Conservation (phyloP, 1,284 basidiomycete species). For the Puccinia triticina region DNA sequence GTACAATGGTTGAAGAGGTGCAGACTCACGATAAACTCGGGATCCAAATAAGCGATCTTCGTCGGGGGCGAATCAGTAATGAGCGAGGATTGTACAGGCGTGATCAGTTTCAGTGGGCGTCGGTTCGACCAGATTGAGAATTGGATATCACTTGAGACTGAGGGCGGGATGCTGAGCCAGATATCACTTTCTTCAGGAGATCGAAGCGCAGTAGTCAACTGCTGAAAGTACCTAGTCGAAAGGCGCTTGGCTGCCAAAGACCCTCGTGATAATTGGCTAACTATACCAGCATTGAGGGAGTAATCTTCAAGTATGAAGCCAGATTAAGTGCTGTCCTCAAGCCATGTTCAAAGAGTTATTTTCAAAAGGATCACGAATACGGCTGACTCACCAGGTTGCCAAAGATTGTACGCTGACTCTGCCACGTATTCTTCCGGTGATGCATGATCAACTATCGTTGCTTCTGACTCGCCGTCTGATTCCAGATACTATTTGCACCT, state of each 20-base stretch:
- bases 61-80: background rate
- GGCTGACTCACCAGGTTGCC: conserved; percentile 32
- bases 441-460: conserved; percentile 19
- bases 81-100: background rate
- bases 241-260: conserved; percentile 26
- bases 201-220: conserved; percentile 4
- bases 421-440: conserved; percentile 26
- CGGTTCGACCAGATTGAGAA: conserved; percentile 40
- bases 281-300: conserved; percentile 14
- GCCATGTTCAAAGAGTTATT: background rate
- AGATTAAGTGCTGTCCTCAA: conserved; percentile 1
- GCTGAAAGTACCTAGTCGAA: conserved; percentile 36
- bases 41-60: conserved; percentile 6
- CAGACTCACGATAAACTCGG: conserved; percentile 26
- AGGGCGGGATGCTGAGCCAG: background rate
- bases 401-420: conserved; percentile 21
- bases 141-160: conserved; percentile 28
- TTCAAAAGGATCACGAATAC: background rate
- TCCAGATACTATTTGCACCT: conserved; percentile 22
- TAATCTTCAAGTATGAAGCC: background rate
- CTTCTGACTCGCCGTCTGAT: conserved; percentile 15
- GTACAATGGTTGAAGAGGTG: background rate
- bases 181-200: background rate
- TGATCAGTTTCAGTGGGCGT: background rate
- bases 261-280: conserved; percentile 25